phyloP scores from a whole-genome alignment of 1,284 basidiomycete species.

The Malassezia vespertilionis region DNA sequence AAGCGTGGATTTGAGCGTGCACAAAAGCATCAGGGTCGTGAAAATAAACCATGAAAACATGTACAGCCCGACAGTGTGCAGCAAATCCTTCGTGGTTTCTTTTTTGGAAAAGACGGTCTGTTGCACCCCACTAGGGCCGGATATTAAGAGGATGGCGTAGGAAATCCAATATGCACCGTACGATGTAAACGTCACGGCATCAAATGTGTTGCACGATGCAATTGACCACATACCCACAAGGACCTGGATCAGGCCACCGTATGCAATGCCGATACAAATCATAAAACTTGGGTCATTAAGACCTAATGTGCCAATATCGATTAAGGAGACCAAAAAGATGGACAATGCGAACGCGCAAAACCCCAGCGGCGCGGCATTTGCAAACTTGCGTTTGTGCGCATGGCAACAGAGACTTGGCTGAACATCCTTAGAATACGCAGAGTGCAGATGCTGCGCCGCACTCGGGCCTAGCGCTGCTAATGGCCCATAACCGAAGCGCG shows the following conservation, averaged over 20 bases:
- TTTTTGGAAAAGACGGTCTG: conserved; percentile 18
- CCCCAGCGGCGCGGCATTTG: conserved; percentile 54
- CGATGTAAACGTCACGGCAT: conserved; percentile 53
- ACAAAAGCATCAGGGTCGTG: no score
- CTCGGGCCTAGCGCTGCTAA: no score
- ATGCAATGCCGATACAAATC: conserved; percentile 32
- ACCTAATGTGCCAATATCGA: conserved; percentile 39
- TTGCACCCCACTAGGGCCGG: conserved; percentile 21
- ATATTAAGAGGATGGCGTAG: conserved; percentile 34
- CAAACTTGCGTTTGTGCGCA: conserved; percentile 50
- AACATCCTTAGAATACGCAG: no score
- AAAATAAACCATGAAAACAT: conserved; percentile 40
- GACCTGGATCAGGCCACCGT: conserved; percentile 65
- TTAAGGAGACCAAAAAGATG: conserved; percentile 52
- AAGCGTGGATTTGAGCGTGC: no score
- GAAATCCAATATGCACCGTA: conserved; percentile 40
- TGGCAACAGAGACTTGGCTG: no score
- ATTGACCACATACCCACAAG: conserved; percentile 57
- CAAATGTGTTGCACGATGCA: conserved; percentile 59
- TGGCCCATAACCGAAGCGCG: no score
- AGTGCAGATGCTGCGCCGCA: no score
- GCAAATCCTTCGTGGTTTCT: conserved; percentile 20
- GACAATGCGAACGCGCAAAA: conserved; percentile 49
- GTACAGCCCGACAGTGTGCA: conserved; percentile 29
- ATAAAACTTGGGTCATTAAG: conserved; percentile 33